A percentile compares a stretch with the other conserved stretches of the same genome.
Conservation (phyloP, 2,329 filamentous ascomycete species). For the Scedosporium apiospermum region DNA sequence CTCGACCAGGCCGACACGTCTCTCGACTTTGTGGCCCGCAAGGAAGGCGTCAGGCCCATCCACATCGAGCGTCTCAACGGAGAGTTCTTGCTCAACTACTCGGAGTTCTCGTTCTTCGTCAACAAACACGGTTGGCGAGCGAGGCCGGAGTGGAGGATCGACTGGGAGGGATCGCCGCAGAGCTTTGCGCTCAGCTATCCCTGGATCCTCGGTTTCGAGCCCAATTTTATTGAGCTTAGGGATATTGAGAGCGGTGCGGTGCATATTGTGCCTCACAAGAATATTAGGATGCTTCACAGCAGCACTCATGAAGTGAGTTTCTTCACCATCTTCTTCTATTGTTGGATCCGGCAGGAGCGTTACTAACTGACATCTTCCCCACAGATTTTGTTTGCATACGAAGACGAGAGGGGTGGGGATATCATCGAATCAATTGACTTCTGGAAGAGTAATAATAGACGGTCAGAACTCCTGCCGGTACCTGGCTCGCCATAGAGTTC, state of each 20-base stretch:
- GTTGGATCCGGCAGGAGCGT: no score
- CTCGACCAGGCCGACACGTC: constrained; percentile 97
- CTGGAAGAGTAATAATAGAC: constrained; percentile 60
- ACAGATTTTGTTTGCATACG: constrained; percentile 94
- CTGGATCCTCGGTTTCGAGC: constrained; percentile 94
- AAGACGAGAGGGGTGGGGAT: constrained; percentile 89
- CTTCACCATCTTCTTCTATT: neutral
- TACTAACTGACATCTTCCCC: constrained; percentile 10
- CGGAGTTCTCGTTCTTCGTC: constrained; percentile 98
- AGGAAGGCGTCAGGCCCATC: constrained; percentile 88
- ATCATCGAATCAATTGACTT: constrained; percentile 94
- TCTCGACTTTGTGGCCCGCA: constrained; percentile 89
- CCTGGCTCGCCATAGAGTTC: neutral
- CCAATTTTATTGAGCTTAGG: constrained; percentile 93
- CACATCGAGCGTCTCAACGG: constrained; percentile 96
- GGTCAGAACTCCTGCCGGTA: constrained; percentile 25
- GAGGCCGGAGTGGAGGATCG: constrained; percentile 90
- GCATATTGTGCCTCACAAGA: constrained; percentile 92
- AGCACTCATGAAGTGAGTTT: constrained; percentile 83
- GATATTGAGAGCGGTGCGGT: constrained; percentile 92
- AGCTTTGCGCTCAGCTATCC: constrained; percentile 92
- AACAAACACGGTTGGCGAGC: constrained; percentile 97
- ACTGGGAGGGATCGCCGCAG: constrained; percentile 91
- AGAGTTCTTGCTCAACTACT: constrained; percentile 96
- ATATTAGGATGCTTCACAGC: constrained; percentile 94